phyloP scores from a whole-genome alignment of 495 filamentous ascomycete genomes.

The Xylaria bambusicola region DNA sequence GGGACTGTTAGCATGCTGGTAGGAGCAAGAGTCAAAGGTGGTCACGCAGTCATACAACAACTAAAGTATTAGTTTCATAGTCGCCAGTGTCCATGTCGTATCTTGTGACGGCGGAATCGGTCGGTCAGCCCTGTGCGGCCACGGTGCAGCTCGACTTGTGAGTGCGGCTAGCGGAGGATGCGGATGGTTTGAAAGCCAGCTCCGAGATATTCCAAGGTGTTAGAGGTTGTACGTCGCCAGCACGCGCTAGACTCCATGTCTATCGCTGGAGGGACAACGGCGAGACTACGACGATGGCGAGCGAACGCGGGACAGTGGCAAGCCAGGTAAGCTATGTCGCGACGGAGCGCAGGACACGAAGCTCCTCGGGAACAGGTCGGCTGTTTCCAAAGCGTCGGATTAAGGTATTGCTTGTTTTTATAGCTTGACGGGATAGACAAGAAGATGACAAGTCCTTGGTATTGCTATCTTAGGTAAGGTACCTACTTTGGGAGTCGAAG shows the following conservation, averaged over 20 bases:
- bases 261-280: slow-evolving; percentile 14
- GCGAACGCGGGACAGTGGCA: not conserved
- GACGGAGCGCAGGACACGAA: slow-evolving; percentile 2
- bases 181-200: slow-evolving; percentile 4
- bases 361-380: not conserved
- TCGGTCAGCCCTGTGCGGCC: slow-evolving; percentile 3
- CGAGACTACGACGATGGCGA: slow-evolving; percentile 2
- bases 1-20: slow-evolving; percentile 23
- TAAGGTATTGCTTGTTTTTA: not conserved
- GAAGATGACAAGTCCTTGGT: not conserved
- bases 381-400: not conserved
- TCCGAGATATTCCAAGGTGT: slow-evolving; percentile 16
- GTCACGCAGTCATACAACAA: slow-evolving; percentile 42
- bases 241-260: slow-evolving; percentile 39
- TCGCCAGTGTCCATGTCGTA: slow-evolving; percentile 57
- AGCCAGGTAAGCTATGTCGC: not conserved
- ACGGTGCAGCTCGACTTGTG: slow-evolving; percentile 15
- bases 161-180: slow-evolving; percentile 16
- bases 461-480: too few relatives aligned
- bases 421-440: not conserved
- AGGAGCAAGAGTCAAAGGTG: not conserved
- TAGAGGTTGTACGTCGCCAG: slow-evolving; percentile 34
- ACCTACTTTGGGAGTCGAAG: not conserved
- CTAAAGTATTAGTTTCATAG: slow-evolving; percentile 55
- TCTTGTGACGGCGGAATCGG: slow-evolving; percentile 9